Base-by-base conservation (phyloP, 2,329 filamentous ascomycete genomes). In the Alternaria tenuissima region DNA sequence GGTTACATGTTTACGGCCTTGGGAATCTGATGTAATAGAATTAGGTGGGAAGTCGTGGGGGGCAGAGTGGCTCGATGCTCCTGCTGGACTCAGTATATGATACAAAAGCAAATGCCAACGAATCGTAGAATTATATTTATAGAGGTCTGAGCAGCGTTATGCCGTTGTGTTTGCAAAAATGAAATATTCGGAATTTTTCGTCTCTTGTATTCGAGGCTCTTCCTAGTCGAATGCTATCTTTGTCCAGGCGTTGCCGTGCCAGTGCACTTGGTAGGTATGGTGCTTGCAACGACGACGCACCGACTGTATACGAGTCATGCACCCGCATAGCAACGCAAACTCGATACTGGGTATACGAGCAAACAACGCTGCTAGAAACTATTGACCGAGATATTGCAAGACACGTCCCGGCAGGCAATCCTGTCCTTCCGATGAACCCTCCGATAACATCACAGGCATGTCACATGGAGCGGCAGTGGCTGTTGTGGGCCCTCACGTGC, bases 401-500 rank as follows among this genome's bases (percentile, higher is more conserved):
- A 49, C 46, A 38, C 46, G 32, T 22, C 32, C 22, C 32, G 20
- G n/a, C 22, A 24, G 46, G 16, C 22, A 49, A 36, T 36, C 30
- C 30, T 26, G 32, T 36, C 20, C 47, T 12, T 54, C 59, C 59
- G 59, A 55, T 22, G 36, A 56, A 54, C 42, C 41, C 36, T 43
- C 55, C 55, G 62, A 64, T 56, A 16, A 28, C 26, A 51, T n/a
- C 26, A 30, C 36, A 36, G 5, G 44, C 20, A 7, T 43, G 53
- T 54, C 52, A 60, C 61, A 44, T 22, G 36, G 39, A 32, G 26
- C 47, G 38, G 36, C 30, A 11, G 47, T 52, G 58, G 54, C 51
- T 52, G 34, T 44, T 12, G 24, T 22, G 39, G 38, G 46, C 36
- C 28, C 39, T 62, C 61, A 63, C 61, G 61, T 57, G 61, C 49